Evolutionary conservation across 2,329 filamentous ascomycete species (phyloP).

Genomic region (Talaromyces piceae): DNA sequence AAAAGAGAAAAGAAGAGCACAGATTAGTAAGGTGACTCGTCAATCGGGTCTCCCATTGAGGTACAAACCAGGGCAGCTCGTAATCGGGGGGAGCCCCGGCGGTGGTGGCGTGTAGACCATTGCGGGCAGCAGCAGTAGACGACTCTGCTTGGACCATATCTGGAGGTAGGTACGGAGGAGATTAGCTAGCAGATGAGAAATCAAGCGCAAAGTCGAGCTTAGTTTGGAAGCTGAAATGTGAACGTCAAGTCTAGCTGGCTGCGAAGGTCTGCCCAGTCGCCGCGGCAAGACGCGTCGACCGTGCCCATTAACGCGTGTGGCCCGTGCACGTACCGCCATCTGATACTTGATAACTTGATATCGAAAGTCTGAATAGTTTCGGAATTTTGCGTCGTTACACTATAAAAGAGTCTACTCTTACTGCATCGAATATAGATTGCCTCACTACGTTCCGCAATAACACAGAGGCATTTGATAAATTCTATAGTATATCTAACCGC

Average conservation of each 20-base stretch:
- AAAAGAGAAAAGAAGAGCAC: not conserved
- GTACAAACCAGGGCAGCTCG: constrained; percentile 42
- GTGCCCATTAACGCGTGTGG: not conserved
- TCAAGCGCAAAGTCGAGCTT: too few relatives aligned
- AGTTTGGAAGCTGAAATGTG: too few relatives aligned
- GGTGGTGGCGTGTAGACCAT: constrained; percentile 33
- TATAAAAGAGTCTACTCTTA: too few relatives aligned
- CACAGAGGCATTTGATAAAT: not conserved
- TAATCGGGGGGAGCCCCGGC: constrained; percentile 37
- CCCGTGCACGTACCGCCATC: not conserved
- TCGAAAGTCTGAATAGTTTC: too few relatives aligned
- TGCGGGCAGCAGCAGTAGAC: constrained; percentile 36
- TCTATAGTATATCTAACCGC: not conserved
- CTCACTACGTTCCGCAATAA: too few relatives aligned
- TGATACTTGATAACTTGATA: not conserved
- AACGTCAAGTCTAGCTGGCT: not conserved
- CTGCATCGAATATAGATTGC: too few relatives aligned
- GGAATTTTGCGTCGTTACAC: too few relatives aligned
- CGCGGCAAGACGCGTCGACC: not conserved
- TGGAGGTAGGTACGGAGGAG: not conserved
- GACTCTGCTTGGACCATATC: constrained; percentile 42
- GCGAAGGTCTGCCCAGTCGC: not conserved
- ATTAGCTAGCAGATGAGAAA: not conserved
- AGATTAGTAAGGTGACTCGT: too few relatives aligned
- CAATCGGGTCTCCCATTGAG: too few relatives aligned